Evolutionary conservation across 106 monocot species (phyloP).

Genomic region (Phalaenopsis aphrodite): DNA sequence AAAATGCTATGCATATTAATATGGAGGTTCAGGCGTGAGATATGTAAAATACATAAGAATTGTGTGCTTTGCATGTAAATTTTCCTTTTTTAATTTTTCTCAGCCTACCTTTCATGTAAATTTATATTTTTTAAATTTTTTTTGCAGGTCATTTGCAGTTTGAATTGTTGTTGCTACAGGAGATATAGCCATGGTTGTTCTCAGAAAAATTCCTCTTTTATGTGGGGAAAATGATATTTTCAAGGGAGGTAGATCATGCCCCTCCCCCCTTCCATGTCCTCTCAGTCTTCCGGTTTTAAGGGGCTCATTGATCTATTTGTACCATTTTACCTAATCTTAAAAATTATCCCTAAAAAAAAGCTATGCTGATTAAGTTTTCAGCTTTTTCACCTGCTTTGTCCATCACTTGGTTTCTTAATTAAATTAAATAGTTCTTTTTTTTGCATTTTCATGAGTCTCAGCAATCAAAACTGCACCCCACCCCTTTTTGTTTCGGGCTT

Average conservation of each 20-base stretch:
- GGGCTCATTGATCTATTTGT: conserved; percentile 5
- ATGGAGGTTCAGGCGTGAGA: too few relatives aligned
- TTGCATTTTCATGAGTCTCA: background rate
- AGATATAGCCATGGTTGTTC: background rate
- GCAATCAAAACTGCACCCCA: background rate
- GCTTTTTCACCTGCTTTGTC: background rate
- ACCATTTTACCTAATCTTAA: conserved; percentile 1
- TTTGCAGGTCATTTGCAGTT: background rate
- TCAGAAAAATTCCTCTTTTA: background rate
- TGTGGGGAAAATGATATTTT: background rate
- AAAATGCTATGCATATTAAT: too few relatives aligned
- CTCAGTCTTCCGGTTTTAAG: background rate
- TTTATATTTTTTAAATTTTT: background rate
- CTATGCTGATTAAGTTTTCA: conserved; percentile 4
- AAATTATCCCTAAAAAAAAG: background rate
- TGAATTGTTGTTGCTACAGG: background rate
- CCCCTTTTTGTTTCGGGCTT: too few relatives aligned
- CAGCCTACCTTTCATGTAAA: too few relatives aligned
- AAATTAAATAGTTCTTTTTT: background rate
- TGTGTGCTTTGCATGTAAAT: too few relatives aligned
- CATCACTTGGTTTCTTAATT: background rate
- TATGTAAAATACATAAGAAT: too few relatives aligned
- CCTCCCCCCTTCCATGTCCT: background rate
- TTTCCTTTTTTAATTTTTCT: too few relatives aligned
- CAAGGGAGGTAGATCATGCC: background rate